Percentiles rank a stretch among this genome's conserved stretches.
Conservation (phyloP, 495 filamentous ascomycete genomes). For the Penicillium argentinense region DNA sequence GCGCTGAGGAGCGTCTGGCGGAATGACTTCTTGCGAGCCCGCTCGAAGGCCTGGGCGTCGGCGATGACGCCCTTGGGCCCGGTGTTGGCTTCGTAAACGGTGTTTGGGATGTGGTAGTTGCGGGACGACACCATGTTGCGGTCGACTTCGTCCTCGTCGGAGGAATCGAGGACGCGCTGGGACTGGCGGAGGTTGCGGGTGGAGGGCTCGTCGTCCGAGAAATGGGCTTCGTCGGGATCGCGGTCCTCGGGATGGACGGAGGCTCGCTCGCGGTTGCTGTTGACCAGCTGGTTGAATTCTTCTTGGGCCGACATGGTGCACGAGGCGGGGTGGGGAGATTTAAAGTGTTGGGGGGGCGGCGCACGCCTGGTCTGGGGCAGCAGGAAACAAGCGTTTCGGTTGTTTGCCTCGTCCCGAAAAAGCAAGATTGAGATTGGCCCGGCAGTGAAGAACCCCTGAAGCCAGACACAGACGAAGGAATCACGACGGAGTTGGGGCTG, state of each 20-base stretch:
- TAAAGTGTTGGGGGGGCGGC: conserved; percentile 8
- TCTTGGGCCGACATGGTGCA: conserved; percentile 75
- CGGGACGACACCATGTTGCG: conserved; percentile 44
- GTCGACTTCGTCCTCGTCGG: conserved; percentile 43
- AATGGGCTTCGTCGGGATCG: conserved; percentile 44
- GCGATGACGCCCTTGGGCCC: conserved; percentile 98
- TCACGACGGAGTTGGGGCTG: conserved; percentile 18
- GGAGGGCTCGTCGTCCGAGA: conserved; percentile 45
- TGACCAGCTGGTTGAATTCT: conserved; percentile 76
- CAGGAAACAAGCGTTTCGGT: not conserved
- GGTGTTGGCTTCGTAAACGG: conserved; percentile 78
- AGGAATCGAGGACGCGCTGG: conserved; percentile 48
- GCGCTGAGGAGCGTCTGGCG: conserved; percentile 46
- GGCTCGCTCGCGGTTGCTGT: conserved; percentile 47
- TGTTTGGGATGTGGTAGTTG: conserved; percentile 54
- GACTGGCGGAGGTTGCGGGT: conserved; percentile 49
- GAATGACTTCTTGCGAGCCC: conserved; percentile 67
- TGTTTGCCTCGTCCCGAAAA: not conserved
- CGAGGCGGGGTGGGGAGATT: conserved; percentile 13
- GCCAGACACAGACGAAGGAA: not conserved
- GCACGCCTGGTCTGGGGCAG: not conserved
- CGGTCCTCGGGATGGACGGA: conserved; percentile 61
- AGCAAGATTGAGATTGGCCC: conserved; percentile 1
- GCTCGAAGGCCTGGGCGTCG: conserved; percentile 88
- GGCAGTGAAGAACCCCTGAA: conserved; percentile 13